Base-by-base conservation (phyloP, 2,329 filamentous ascomycete species). In the Calcarisporium arbuscula region DNA sequence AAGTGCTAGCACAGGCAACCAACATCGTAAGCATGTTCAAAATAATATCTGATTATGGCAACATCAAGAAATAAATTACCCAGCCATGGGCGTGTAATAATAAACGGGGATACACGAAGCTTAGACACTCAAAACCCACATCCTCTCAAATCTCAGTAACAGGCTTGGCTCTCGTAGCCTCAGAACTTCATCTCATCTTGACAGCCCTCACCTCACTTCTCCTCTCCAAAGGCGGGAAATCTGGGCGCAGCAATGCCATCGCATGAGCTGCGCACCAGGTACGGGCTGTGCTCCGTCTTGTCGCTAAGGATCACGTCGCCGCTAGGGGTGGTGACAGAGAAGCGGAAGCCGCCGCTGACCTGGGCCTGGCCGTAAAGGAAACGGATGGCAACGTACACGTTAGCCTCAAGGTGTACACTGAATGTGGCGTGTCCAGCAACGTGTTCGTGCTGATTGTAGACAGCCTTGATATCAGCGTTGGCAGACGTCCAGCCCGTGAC, bases 401-500 rank as follows among this genome's bases (percentile, higher is more conserved):
- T 16, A 2, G 33, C 40, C 2, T 30, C 29, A 18, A 51, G 38
- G 8, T 34, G 38, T 8, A 49, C 21, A 8, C 35, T 35, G 31
- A 44, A 51, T 11, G 35, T 45, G 8, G 46, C 43, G 5, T 32
- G 29, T 17, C 48, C 46, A 18, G 38, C 35, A 28, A 41, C 39
- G 20, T 37, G 32, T 5, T 39, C 34, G 6, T 42, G 40, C 18
- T 34, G 40, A 28, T 43, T 40, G 41, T 48, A 51, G 6, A 36
- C 35, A 6, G 46, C 47, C 16, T 40, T 43, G 5, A 43, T 45
- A 19, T 42, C 30, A 10, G 47, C 45, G 25, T 50, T 48, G 14
- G 21, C 34, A 20, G 44, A 44, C 5, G 46, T 46, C 48, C 48
- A 51, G 12, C 44, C 47, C 18, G 35, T 30, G 26, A 45, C 47